Evolutionary conservation across 176 grass and related monocot genomes (phyloP), one percentile per base, ranked within the genome.

Genomic region (Cenchrus purpureus): DNA sequence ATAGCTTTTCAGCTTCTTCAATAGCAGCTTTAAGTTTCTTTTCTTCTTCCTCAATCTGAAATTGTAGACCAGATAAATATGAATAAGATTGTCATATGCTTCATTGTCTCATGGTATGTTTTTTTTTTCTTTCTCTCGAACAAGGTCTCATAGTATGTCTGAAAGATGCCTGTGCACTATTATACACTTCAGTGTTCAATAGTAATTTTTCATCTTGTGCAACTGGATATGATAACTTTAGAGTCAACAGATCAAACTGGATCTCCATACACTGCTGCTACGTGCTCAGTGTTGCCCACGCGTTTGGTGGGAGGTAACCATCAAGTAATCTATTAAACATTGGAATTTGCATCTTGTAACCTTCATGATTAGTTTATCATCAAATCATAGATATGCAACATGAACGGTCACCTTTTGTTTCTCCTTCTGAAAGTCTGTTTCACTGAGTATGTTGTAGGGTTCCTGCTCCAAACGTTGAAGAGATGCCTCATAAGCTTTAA

Each of bases 401-500:
- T 31, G 31, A 69, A 25, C 8, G 1, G 14, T 46, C 68, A 99
- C 94, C 97, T 92, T 96, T 56, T 91, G 90, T 87, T 99, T 99
- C 86, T 96, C 90, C 83, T 92, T 89, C 22, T 80, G 78, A 74
- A 99, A 99, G 55, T 94, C 88, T 37, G 86, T 74, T 79, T 96
- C 97, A 22, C 88, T 99, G 52, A 99, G 94, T 78, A 94, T 15
- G 40, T 82, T 89, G 65, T 84, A 92, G 22, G 86, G 86, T 82
- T 99, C 94, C 62, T 85, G 74, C 61, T 94, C 90, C 84, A 90
- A 88, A 43, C 79, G 74, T 78, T 94, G 90, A 68, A 97, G 88
- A 79, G 88, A 97, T 13, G 90, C 62, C 83, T 99, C 97, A 78
- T 99, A 99, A 64, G 92, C 88, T 92, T 97, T 93, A 81, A 94